Evolutionary conservation across 306 rosid species (phyloP), one percentile per base, ranked within the genome.

Genomic region (Cyamopsis tetragonoloba): DNA sequence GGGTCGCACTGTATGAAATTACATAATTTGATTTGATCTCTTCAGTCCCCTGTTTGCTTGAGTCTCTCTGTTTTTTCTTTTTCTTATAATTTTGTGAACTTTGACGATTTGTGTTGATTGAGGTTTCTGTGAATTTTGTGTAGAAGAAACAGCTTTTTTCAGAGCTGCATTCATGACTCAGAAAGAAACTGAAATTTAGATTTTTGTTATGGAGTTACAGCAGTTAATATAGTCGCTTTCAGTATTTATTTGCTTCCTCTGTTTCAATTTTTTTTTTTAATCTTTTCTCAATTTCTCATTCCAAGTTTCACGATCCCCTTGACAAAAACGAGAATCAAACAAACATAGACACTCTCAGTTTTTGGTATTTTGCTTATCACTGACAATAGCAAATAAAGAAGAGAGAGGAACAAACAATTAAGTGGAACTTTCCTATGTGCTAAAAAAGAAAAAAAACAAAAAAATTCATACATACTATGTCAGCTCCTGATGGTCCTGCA

Each of bases 341-440:
- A 14, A 3, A 20, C 30, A 14, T 12, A 7, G 18, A 19, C 13
- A 19, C 24, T 12, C 38, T 69, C 28, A 32, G 41, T 68, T 32
- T 43, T 61, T 48, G 26, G 34, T 48, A 47, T 44, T 37, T 23
- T 27, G 53, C 24, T 31, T 39, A 53, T 19, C 39, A 13, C 12
- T 22, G 64, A 31, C 20, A 59, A 27, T 24, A 54, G 37, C 32
- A 26, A 58, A 62, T 3, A 39, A 13, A 74, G 28, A 2, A n/a
- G n/a, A 34, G 22, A 18, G 15, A 37, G 7, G 34, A 3, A 54
- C 41, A 44, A 75, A 60, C 59, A 39, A 37, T 31, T 44, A 19
- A 28, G 27, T 58, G 70, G 82, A 68, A 73, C 72, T 37, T 79
- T 70, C 82, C 73, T 65, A 10, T 43, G 13, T 22, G 9, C 41